Base-by-base conservation (phyloP, 2,329 filamentous ascomycete genomes). In the Lachnellula willkommii region DNA sequence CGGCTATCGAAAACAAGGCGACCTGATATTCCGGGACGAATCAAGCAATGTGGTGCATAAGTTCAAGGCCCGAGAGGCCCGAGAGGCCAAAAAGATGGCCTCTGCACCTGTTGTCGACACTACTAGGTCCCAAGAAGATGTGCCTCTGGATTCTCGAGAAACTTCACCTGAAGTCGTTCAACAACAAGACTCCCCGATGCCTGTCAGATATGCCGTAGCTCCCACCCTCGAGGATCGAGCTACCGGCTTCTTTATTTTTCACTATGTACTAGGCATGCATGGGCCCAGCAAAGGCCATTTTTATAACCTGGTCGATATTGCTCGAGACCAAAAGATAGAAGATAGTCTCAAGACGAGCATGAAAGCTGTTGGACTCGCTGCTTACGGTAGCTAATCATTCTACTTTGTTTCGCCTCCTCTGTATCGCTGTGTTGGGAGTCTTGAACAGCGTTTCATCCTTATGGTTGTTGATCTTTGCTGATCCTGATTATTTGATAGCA, bases 21-120 rank as follows among this genome's bases (percentile, higher is more conserved):
- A 82, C 60, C 73, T 82, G 58, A 80, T 82, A 73, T 82, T 83
- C 61, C 75, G 79, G 43, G 78, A 82, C 63, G 77, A 82, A 66
- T 82, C 77, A 60, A 75, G 73, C 35, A 77, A 79, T 64, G 79
- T 82, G 54, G 79, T 79, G 72, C 76, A 50, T 26, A 73, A 63
- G 70, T 77, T 76, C 47, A 66, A 72, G 55, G 71, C 71, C 5
- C 68, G 67, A 61, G 70, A 66, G 66, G 57, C 59, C 6, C 42
- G 46, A 39, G 45, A 72, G 54, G 71, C 58, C 6, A 37, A 42
- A 20, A 35, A 14, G 20, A 40, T 49, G 52, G 24, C 26, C 8
- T 17, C 17, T 46, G n/a, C n/a, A 17, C 26, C 32, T 28, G 17
- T 5, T 47, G 4, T 15, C 15, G 50, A 47, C 24, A 12, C 2